Evolutionary conservation across 2,329 filamentous ascomycete species (phyloP).

Genomic region (Cercospora zeina): DNA sequence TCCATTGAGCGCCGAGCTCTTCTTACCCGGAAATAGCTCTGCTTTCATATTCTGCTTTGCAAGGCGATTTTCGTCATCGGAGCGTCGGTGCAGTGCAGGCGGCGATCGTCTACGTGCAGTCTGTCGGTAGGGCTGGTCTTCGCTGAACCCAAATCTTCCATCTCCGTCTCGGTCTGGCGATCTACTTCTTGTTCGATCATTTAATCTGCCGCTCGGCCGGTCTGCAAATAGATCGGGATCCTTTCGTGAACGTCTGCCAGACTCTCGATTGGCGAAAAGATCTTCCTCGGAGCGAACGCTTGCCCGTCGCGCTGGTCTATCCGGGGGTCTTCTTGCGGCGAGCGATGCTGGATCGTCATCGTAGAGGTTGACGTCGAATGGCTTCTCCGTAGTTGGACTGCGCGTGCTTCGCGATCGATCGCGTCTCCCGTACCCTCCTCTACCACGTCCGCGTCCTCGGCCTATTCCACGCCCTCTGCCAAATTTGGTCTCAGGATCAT

Average conservation of each 20-base stretch:
- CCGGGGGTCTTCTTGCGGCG: conserved; percentile 12
- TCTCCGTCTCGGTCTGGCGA: conserved; percentile 56
- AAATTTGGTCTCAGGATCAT: conserved; percentile 72
- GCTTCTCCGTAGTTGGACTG: conserved; percentile 38
- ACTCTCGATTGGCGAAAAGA: conserved; percentile 24
- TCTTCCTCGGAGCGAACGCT: conserved; percentile 13
- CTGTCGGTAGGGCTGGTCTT: conserved; percentile 50
- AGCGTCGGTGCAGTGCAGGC: conserved; percentile 38
- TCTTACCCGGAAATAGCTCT: conserved; percentile 45
- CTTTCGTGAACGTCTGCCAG: conserved; percentile 20
- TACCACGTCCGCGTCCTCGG: conserved; percentile 41
- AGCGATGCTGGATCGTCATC: conserved; percentile 61
- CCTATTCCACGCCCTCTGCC: conserved; percentile 48
- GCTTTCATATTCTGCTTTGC: conserved; percentile 36
- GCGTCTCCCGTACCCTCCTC: conserved; percentile 60
- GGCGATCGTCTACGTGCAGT: conserved; percentile 48
- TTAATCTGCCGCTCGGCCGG: conserved; percentile 48
- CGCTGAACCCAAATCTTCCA: conserved; percentile 52
- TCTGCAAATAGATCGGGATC: conserved; percentile 40
- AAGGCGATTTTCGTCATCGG: conserved; percentile 29
- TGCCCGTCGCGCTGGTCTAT: conserved; percentile 16
- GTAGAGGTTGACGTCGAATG: conserved; percentile 77
- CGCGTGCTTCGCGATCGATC: conserved; percentile 42
- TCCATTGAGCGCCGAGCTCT: conserved; percentile 8
- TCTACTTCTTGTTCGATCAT: conserved; percentile 56